Evolutionary conservation across 2,329 filamentous ascomycete species (phyloP).

Genomic region (Dactylellina parvicollis): DNA sequence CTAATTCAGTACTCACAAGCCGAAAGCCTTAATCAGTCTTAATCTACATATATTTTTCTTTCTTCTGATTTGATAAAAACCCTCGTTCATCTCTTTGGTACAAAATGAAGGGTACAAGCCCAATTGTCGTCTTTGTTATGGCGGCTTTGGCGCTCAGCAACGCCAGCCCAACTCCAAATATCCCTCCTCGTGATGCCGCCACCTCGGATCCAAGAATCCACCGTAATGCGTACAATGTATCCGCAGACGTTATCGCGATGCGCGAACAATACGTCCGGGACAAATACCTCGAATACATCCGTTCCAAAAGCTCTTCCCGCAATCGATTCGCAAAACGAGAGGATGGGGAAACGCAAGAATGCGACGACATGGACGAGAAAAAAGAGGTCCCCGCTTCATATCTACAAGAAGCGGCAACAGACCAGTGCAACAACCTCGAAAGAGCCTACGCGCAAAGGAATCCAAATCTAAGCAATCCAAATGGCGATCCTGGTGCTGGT

Average conservation of each 20-base stretch:
- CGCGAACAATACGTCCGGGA: not conserved
- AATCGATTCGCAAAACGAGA: not conserved
- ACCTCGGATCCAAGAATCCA: no score
- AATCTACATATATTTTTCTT: no score
- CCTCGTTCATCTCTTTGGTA: no score
- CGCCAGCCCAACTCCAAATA: no score
- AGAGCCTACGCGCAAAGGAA: not conserved
- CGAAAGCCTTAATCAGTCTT: no score
- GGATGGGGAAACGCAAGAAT: not conserved
- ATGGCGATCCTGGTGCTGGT: not conserved
- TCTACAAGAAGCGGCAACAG: slow-evolving; percentile 1
- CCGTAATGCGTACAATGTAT: not conserved
- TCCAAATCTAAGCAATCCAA: not conserved
- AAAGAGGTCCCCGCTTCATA: not conserved
- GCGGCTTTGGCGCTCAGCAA: no score
- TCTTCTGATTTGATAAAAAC: no score
- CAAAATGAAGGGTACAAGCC: no score
- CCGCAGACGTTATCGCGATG: not conserved
- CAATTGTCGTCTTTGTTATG: no score
- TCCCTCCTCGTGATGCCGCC: no score
- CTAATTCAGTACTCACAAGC: no score
- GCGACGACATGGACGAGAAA: not conserved
- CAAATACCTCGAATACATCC: slow-evolving; percentile 1
- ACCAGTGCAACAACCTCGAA: not conserved
- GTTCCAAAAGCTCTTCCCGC: not conserved